Evolutionary conservation across 83 land plant genomes (phyloP).

Genomic region (Diphasiastrum complanatum): DNA sequence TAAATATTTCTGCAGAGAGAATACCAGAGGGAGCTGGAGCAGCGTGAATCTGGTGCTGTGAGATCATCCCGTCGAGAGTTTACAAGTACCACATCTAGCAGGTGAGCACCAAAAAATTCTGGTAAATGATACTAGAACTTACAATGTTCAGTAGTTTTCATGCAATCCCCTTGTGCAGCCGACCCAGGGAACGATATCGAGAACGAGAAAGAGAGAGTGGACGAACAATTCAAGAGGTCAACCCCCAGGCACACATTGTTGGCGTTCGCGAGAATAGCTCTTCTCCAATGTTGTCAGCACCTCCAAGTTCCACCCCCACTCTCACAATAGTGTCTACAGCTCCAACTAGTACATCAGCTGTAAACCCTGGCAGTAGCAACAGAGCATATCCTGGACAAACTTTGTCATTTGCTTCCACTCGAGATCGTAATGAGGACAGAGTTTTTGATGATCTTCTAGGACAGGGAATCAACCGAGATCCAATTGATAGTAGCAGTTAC

Average conservation of each 20-base stretch:
- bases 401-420: constrained; percentile 42
- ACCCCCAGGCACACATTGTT: constrained; percentile 28
- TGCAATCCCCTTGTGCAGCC: constrained; percentile 25
- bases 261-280: constrained; percentile 40
- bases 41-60: constrained; percentile 60
- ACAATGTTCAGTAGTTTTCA: background rate
- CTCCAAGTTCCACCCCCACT: constrained; percentile 33
- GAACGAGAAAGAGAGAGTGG: constrained; percentile 57
- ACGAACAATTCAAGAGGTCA: constrained; percentile 46
- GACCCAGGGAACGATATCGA: constrained; percentile 70
- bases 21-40: constrained; percentile 83
- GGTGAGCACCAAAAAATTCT: constrained; percentile 30
- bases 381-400: constrained; percentile 43
- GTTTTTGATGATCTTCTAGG: constrained; percentile 47
- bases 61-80: constrained; percentile 71
- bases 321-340: constrained; percentile 1
- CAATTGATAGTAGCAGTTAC: constrained; percentile 51
- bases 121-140: background rate
- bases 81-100: constrained; percentile 45
- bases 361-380: constrained; percentile 27
- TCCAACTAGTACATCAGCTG: constrained; percentile 21
- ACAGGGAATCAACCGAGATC: constrained; percentile 42
- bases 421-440: constrained; percentile 57
- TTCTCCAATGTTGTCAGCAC: too few species aligned
- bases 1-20: constrained; percentile 65